Evolutionary conservation across 306 rosid species (phyloP).

Genomic region (Cicer bijugum): DNA sequence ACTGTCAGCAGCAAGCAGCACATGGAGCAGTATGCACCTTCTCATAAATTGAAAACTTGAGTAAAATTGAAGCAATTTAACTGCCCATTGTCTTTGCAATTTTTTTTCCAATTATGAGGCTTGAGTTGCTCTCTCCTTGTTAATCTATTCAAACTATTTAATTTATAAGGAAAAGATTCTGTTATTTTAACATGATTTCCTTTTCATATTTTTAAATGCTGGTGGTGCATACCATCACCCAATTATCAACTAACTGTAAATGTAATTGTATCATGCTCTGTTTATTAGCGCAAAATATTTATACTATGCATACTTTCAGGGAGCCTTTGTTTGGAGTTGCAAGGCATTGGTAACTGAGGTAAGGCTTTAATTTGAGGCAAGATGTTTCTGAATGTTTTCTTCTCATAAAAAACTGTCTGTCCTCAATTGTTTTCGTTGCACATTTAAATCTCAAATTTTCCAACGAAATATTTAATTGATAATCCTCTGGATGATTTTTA

Average conservation of each 20-base stretch:
- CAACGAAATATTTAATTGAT: slow-evolving; percentile 6
- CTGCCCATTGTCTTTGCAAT: slow-evolving; percentile 23
- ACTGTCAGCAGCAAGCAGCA: slow-evolving; percentile 79
- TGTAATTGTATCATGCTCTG: slow-evolving; percentile 13
- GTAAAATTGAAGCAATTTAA: slow-evolving; percentile 36
- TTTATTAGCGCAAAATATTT: slow-evolving; percentile 40
- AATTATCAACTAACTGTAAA: slow-evolving; percentile 12
- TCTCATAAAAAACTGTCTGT: neutral
- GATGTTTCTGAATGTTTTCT: slow-evolving; percentile 27
- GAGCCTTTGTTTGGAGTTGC: slow-evolving; percentile 95
- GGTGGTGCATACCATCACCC: slow-evolving; percentile 14
- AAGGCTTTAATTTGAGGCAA: slow-evolving; percentile 46
- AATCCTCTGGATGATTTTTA: slow-evolving; percentile 5
- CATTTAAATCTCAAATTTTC: slow-evolving; percentile 16
- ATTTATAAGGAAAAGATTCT: slow-evolving; percentile 21
- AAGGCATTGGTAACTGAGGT: slow-evolving; percentile 91
- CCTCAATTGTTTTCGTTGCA: slow-evolving; percentile 30
- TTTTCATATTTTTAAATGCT: slow-evolving; percentile 24
- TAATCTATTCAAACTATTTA: slow-evolving; percentile 31
- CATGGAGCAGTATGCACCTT: slow-evolving; percentile 78
- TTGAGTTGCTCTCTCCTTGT: slow-evolving; percentile 7
- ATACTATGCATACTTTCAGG: slow-evolving; percentile 58
- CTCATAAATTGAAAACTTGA: slow-evolving; percentile 36
- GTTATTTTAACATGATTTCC: slow-evolving; percentile 29
- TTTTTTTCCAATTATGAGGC: slow-evolving; percentile 10